Base-by-base conservation (phyloP, 495 filamentous ascomycete species). In the Aspergillus diversus region DNA sequence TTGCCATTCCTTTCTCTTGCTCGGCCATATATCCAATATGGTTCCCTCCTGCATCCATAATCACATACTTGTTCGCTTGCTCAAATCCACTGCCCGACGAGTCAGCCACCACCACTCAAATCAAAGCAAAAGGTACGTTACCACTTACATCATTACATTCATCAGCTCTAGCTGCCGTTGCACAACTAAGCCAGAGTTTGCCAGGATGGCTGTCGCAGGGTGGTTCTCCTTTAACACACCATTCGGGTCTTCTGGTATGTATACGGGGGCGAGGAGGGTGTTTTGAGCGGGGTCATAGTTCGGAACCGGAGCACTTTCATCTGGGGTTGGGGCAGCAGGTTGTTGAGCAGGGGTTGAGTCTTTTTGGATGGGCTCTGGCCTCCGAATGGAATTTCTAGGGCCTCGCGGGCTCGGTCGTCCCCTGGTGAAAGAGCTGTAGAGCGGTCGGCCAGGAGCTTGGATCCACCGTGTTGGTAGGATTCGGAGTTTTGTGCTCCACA, bases 21-120 rank as follows among this genome's bases (percentile, higher is more conserved):
- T 91, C 88, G 27, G 87, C 87, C 73, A 91, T 84, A 64, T 87
- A 90, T 15, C 88, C 88, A 53, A 91, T 78, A 63, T 89, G 87
- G 34, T 85, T 84, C 7, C 88, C 88, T 34, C 83, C 75, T n/a
- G 85, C 86, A 77, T 89, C 84, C 82, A 90, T 84, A 54, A 91
- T 89, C 33, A 89, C 81, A 67, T 91, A 91, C 69, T 83, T 84
- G 63, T 91, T 90, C 15, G 88, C 87, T 72, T 91, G 88, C 73
- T 91, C 88, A 63, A 89, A 91, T 0, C 88, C 87, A 46, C 81
- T 82, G 37, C 13, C n/a, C 17, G 15, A 39, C 53, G 27, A 15
- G 54, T 50, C 32, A 57, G 17, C 17, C 5, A 49, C 35, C 50
- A 34, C 13, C 15, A 33, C 58, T 48, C 17, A 47, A 35, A 35